phyloP scores from a whole-genome alignment of 352 stramenopile genomes.

The Phytophthora agathidicida region DNA sequence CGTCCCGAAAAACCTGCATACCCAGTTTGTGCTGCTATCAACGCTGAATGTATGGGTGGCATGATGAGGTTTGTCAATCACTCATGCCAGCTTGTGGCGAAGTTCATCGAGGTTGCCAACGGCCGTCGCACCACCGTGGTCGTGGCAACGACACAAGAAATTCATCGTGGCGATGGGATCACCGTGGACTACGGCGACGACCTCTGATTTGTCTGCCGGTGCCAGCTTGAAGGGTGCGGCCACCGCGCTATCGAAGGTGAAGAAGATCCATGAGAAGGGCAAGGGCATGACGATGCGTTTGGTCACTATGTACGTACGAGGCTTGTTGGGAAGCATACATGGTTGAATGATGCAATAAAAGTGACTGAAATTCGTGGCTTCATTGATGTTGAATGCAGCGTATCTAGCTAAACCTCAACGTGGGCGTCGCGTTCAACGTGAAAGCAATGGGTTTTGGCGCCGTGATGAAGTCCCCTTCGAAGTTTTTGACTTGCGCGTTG shows the following conservation, averaged over 20 bases:
- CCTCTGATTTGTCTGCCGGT: conserved; percentile 13
- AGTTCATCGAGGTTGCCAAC: conserved; percentile 11
- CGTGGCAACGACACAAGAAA: background rate
- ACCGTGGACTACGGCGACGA: conserved; percentile 13
- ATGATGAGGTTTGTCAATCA: conserved; percentile 12
- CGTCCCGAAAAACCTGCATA: background rate
- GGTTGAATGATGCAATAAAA: conserved; percentile 4
- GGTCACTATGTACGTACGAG: background rate
- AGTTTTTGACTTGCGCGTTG: background rate
- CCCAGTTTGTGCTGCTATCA: background rate
- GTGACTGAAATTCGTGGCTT: background rate
- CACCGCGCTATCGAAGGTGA: conserved; percentile 5
- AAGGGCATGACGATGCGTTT: background rate
- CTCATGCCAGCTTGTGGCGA: background rate
- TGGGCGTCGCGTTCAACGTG: background rate
- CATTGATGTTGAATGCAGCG: no score
- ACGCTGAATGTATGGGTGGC: background rate
- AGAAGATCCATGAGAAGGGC: conserved; percentile 8
- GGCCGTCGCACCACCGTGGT: conserved; percentile 9
- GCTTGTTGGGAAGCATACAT: background rate
- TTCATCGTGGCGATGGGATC: conserved; percentile 4
- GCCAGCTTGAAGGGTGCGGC: background rate
- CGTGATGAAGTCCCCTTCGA: background rate
- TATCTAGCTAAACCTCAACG: no score
- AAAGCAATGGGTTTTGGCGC: background rate